Conservation (phyloP, 371 early-diverging fungal species). For the Mortierella polycephala region DNA sequence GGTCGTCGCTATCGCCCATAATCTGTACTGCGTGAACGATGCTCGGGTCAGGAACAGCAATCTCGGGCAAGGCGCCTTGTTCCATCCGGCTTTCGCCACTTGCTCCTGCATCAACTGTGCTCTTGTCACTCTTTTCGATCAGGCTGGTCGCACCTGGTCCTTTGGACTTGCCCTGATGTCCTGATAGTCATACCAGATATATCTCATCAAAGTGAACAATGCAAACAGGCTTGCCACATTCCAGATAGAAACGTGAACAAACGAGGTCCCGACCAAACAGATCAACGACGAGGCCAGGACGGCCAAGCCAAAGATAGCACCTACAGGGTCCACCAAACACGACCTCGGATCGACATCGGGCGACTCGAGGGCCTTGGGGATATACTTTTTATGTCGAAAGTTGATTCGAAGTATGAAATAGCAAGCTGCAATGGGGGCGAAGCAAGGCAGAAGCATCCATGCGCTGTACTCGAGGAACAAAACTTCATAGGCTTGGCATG, state of each 20-base stretch:
- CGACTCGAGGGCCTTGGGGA: conserved; percentile 59
- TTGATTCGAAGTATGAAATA: conserved; percentile 64
- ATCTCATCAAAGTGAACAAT: conserved; percentile 59
- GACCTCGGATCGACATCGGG: conserved; percentile 64
- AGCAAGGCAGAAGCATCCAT: conserved; percentile 82
- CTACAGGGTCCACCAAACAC: conserved; percentile 64
- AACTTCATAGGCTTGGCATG: conserved; percentile 80
- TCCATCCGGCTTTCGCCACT: conserved; percentile 7
- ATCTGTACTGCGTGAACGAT: conserved; percentile 12
- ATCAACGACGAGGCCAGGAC: conserved; percentile 63
- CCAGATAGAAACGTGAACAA: conserved; percentile 75
- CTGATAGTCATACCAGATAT: conserved; percentile 58
- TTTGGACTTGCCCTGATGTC: conserved; percentile 26
- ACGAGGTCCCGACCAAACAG: conserved; percentile 72
- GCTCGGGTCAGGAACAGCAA: conserved; percentile 16
- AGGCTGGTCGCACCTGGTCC: background rate
- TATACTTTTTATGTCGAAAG: conserved; percentile 58
- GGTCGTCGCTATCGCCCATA: background rate
- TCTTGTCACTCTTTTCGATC: background rate
- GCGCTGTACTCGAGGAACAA: conserved; percentile 79
- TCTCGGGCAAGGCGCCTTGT: conserved; percentile 11
- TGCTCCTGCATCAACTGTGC: background rate
- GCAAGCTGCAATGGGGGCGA: conserved; percentile 65
- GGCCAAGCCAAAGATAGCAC: conserved; percentile 67
- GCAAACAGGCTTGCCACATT: conserved; percentile 78